A percentile compares a stretch with the other conserved stretches of the same genome.
Conservation (phyloP, 2,329 filamentous ascomycete species). For the Hymenoscyphus infarciens region DNA sequence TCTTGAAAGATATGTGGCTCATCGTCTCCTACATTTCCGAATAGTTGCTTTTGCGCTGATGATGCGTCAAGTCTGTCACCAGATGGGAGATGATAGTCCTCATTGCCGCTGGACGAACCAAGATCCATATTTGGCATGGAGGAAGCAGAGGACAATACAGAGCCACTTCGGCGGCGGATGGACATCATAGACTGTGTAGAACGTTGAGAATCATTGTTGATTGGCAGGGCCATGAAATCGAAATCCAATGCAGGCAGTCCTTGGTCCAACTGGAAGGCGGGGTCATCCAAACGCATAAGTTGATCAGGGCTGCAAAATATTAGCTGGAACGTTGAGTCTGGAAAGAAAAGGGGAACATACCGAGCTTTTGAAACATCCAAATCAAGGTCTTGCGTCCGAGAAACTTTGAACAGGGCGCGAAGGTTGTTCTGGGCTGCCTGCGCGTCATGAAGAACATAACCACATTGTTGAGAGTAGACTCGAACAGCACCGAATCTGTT, state of each 20-base stretch:
- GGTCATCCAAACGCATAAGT: constrained; percentile 77
- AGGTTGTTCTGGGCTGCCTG: constrained; percentile 73
- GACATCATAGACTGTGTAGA: constrained; percentile 35
- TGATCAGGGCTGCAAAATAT: constrained; percentile 59
- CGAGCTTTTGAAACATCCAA: constrained; percentile 66
- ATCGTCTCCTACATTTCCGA: constrained; percentile 35
- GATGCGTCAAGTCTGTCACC: constrained; percentile 32
- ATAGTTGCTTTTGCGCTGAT: constrained; percentile 33
- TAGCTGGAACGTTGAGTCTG: not conserved
- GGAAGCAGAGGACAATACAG: constrained; percentile 19
- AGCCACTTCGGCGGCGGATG: constrained; percentile 29
- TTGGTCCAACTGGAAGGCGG: constrained; percentile 69
- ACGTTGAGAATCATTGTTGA: constrained; percentile 24
- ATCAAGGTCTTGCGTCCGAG: constrained; percentile 61
- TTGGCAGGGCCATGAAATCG: constrained; percentile 42
- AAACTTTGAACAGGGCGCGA: constrained; percentile 58
- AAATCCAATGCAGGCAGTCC: constrained; percentile 55
- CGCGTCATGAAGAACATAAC: constrained; percentile 78
- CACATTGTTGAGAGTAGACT: constrained; percentile 83
- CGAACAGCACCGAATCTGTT: constrained; percentile 71
- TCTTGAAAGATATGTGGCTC: not conserved
- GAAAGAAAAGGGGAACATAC: constrained; percentile 45
- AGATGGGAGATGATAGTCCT: constrained; percentile 31
- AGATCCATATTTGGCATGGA: constrained; percentile 45
- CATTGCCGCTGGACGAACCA: constrained; percentile 44